phyloP scores from a whole-genome alignment of 345 rosid genomes.

The Syzygium grande region DNA sequence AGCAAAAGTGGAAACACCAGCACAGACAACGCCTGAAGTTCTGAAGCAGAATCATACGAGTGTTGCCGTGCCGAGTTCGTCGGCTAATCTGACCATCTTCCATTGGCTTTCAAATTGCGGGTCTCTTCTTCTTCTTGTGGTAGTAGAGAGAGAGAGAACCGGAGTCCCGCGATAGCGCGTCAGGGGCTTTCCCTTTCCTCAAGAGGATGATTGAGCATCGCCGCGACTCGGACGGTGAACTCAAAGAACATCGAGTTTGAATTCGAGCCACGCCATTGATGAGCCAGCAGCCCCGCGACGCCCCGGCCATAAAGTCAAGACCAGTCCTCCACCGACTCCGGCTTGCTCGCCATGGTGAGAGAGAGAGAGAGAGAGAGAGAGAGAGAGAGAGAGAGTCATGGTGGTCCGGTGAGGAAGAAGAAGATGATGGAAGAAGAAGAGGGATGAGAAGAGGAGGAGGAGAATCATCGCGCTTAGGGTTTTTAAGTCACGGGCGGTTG shows the following conservation, averaged over 20 bases:
- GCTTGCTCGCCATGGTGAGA: constrained; percentile 45
- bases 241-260: constrained; percentile 13
- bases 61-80: constrained; percentile 6
- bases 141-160: not conserved
- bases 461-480: no score
- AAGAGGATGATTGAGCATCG: constrained; percentile 4
- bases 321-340: constrained; percentile 57
- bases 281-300: constrained; percentile 21
- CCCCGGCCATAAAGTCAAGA: constrained; percentile 10
- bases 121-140: not conserved
- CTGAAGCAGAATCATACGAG: not conserved
- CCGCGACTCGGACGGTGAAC: constrained; percentile 14
- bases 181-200: not conserved
- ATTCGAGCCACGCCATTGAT: constrained; percentile 31
- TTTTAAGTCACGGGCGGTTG: no score
- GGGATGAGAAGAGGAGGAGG: no score
- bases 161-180: not conserved
- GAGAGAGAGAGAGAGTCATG: no score
- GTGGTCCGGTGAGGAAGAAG: no score
- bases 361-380: no score
- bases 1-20: not conserved
- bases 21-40: not conserved
- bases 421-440: no score
- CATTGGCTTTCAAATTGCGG: not conserved
- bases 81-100: not conserved